Base-by-base conservation (phyloP, 169 alveolate genomes). In the Plasmodium coatneyi region DNA sequence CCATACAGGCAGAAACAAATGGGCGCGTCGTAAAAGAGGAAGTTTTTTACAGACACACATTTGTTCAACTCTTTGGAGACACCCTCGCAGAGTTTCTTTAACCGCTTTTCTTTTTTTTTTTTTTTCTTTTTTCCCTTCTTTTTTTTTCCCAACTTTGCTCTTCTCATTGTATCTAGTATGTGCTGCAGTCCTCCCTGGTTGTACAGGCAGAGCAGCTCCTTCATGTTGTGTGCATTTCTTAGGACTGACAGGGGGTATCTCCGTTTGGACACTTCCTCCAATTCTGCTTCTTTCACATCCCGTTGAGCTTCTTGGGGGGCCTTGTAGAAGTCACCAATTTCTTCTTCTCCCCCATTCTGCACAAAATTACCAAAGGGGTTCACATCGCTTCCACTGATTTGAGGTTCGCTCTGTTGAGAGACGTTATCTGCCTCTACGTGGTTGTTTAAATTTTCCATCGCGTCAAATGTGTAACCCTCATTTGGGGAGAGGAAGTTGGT, bases 1-100 rank as follows among this genome's bases (percentile, higher is more conserved):
- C 74, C 83, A 78, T 80, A 91, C 25, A 91, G 92, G 22, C 95
- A 91, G 43, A 80, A 91, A 43, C 95, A 91, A 28, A 80, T 71
- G 14, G 95, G 95, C 7, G 83, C 39, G 34, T 80, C 79, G 43
- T 80, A 91, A 46, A 91, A 91, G 54, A 80, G 74, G 56, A 91
- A 91, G 52, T 91, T 91, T 81, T 80, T 81, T 12, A 41, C 70
- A 10, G 90, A n/a, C 2, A 81, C 76, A 36, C 83, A 91, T 71
- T 81, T 81, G 43, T 60, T 49, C 41, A 91, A 46, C 10, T 91
- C 92, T 80, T 80, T 91, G 12, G 81, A 36, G 25, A 80, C 28
- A n/a, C 19, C 49, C 39, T 3, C 46, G 71, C 60, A 70, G 22
- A 41, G 19, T 70, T 80, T 91, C 54, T 39, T 81, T 80, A 71